Conservation (phyloP, 305 asterid genomes). For the Fraxinus velutina region DNA sequence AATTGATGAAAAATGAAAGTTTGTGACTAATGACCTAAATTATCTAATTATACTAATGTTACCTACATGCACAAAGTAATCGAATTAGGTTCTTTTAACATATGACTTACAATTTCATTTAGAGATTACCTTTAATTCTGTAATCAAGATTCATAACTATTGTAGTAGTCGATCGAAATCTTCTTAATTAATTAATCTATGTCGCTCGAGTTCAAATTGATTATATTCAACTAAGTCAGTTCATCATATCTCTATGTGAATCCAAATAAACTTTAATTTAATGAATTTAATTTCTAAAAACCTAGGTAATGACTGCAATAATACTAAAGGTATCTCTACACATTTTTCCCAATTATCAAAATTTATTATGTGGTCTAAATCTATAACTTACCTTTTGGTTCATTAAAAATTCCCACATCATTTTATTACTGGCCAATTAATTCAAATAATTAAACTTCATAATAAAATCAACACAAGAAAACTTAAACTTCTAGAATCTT, state of each 20-base stretch:
- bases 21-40: background rate
- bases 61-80: background rate
- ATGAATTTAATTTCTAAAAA: too few species aligned
- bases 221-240: too few species aligned
- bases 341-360: background rate
- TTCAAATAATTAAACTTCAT: background rate
- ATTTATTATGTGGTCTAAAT: background rate
- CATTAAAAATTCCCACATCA: background rate
- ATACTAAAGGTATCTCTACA: background rate
- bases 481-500: background rate
- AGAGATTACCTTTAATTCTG: background rate
- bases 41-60: background rate
- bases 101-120: background rate
- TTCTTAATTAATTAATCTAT: too few species aligned
- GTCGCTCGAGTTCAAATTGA: too few species aligned
- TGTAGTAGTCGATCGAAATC: too few species aligned
- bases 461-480: background rate
- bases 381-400: background rate
- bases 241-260: too few species aligned
- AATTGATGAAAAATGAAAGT: background rate
- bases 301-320: background rate
- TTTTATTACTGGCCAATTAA: too few species aligned
- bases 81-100: background rate
- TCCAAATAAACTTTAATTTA: too few species aligned
- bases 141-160: too few species aligned